Conservation (phyloP, 164 flowering plant species). For the Aristolochia fimbriata region DNA sequence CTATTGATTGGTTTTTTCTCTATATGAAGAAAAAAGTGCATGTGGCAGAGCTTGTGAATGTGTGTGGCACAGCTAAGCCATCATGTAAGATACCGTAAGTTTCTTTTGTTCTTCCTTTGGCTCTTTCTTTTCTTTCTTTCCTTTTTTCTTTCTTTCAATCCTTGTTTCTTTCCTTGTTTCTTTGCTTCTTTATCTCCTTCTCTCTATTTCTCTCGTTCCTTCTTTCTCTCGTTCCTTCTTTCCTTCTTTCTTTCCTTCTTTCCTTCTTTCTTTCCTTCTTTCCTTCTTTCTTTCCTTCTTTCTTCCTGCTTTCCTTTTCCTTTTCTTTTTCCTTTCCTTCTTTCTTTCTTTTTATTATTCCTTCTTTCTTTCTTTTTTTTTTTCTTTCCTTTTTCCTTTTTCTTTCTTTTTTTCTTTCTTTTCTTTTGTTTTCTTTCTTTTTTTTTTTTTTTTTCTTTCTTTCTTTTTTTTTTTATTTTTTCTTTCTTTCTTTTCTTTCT, state of each 20-base stretch:
- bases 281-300: neutral
- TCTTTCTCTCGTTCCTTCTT: too few species aligned
- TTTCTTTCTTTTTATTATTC: neutral
- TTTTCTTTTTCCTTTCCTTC: neutral
- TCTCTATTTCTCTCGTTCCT: too few species aligned
- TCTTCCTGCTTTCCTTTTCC: neutral
- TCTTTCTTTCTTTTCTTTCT: neutral
- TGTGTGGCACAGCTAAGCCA: conserved; percentile 69
- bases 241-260: neutral
- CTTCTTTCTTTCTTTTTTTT: neutral
- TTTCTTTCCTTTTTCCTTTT: neutral
- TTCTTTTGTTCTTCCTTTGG: neutral
- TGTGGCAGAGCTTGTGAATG: conserved; percentile 98
- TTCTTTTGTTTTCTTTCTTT: neutral
- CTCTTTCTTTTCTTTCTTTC: conserved; percentile 3
- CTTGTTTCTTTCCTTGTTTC: too few species aligned
- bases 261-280: neutral
- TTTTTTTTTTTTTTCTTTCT: conserved; percentile 1
- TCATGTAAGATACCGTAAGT: conserved; percentile 80
- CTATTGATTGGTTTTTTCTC: too few species aligned
- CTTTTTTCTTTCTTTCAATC: neutral
- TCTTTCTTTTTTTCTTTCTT: neutral
- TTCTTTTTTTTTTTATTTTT: neutral
- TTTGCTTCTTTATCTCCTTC: too few species aligned
- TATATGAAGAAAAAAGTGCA: conserved; percentile 81